These are phyloP conservation scores for Fomitopsis serialis DNA, from an alignment of 768 basidiomycete species.

Conservation along the genomic window DNA sequence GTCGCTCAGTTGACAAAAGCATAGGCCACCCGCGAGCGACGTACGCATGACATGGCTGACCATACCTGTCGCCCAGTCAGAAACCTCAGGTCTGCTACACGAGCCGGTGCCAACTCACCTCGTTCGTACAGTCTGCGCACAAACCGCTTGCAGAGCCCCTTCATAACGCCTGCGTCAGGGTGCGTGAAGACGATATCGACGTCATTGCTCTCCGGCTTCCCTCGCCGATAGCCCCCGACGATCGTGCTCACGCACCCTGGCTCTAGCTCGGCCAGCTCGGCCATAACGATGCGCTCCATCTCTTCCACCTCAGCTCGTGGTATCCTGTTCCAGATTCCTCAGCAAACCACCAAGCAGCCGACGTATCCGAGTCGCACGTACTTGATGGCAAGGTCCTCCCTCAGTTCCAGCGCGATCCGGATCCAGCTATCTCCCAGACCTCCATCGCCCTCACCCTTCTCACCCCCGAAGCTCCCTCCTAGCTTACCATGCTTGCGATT, in stretches of 20 bases:
- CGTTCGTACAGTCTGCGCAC: conserved; percentile 49
- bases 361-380: conserved; percentile 20
- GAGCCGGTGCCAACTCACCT: conserved; percentile 34
- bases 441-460: conserved; percentile 17
- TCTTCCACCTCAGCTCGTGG: conserved; percentile 73
- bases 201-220: conserved; percentile 77
- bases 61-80: conserved; percentile 38
- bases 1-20: not conserved
- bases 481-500: not conserved
- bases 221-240: conserved; percentile 83
- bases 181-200: conserved; percentile 89
- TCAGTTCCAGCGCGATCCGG: conserved; percentile 53
- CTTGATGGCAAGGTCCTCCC: conserved; percentile 49
- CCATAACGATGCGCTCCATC: conserved; percentile 63
- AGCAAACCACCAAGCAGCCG: too few species aligned
- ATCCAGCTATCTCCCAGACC: conserved; percentile 36
- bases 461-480: conserved; percentile 8
- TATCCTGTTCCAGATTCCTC: conserved; percentile 40
- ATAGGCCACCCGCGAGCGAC: conserved; percentile 18
- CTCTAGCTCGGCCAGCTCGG: conserved; percentile 57
- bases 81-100: not conserved
- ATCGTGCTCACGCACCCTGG: conserved; percentile 71
- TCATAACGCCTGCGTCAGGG: conserved; percentile 46
- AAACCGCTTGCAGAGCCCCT: conserved; percentile 56
- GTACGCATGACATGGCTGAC: conserved; percentile 83